A percentile compares a stretch with the other conserved stretches of the same genome.
Evolutionary conservation across 2,329 filamentous ascomycete genomes (phyloP).

Genomic region (Lasiodiplodia gonubiensis): DNA sequence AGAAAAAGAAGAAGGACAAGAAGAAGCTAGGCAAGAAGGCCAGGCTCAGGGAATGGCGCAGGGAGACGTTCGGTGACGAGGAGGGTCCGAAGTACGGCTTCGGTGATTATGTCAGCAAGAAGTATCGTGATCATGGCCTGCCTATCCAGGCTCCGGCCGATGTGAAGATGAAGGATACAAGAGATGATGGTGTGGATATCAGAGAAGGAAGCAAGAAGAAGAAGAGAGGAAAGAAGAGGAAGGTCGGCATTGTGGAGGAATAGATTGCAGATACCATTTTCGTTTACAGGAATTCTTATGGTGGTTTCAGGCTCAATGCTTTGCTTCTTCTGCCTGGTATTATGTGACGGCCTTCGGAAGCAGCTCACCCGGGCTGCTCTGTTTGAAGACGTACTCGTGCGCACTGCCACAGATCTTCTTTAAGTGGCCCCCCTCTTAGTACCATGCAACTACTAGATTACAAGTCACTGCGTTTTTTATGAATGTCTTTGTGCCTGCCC

Average conservation of each 20-base stretch:
- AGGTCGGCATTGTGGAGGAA: conserved; percentile 31
- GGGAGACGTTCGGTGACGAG: conserved; percentile 68
- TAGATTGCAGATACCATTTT: conserved; percentile 5
- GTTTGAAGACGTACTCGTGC: neutral
- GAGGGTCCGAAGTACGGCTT: conserved; percentile 57
- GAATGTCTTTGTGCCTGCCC: too few relatives aligned
- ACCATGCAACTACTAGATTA: too few relatives aligned
- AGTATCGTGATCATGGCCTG: conserved; percentile 38
- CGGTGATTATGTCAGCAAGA: conserved; percentile 36
- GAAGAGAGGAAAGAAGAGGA: conserved; percentile 45
- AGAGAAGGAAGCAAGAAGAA: conserved; percentile 43
- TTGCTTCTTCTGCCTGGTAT: neutral
- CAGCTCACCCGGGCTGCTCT: neutral
- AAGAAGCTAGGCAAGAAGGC: conserved; percentile 94
- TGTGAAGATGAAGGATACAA: conserved; percentile 38
- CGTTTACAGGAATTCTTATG: neutral
- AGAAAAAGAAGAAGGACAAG: conserved; percentile 88
- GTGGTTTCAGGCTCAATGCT: neutral
- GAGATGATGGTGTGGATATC: conserved; percentile 44
- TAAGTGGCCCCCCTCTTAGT: too few relatives aligned
- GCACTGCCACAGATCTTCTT: too few relatives aligned
- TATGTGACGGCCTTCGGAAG: neutral
- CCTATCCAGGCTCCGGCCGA: conserved; percentile 27
- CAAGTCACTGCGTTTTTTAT: too few relatives aligned
- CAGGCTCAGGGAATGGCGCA: conserved; percentile 82